These are phyloP conservation scores for Thymus quinquecostatus DNA, from an alignment of 257 asterid species.

Conservation along the genomic window DNA sequence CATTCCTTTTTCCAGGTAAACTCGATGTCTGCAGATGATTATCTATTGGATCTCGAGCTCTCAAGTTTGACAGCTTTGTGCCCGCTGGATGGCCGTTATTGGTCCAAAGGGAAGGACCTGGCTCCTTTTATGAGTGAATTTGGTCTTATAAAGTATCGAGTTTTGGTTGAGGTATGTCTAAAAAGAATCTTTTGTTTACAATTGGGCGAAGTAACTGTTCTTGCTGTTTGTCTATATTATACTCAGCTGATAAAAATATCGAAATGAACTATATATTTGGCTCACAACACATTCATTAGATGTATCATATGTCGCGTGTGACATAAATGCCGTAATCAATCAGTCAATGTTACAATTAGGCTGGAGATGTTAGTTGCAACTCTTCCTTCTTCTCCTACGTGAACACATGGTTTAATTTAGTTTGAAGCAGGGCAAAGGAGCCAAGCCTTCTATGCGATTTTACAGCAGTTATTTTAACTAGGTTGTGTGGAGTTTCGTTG, in stretches of 20 bases:
- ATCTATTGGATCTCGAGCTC: conserved; percentile 29
- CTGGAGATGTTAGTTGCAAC: not conserved
- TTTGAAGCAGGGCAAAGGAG: not conserved
- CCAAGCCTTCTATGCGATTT: not conserved
- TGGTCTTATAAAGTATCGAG: conserved; percentile 78
- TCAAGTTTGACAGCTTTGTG: conserved; percentile 39
- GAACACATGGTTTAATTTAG: not conserved
- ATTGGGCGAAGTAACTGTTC: not conserved
- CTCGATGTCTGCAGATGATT: conserved; percentile 15
- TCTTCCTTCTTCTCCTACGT: not conserved
- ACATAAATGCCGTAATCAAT: not conserved
- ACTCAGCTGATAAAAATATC: not conserved
- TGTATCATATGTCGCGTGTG: not conserved
- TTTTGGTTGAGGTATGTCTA: conserved; percentile 76
- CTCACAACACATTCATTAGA: not conserved
- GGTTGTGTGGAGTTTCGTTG: not conserved
- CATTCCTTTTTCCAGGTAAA: conserved; percentile 22
- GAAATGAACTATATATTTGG: not conserved
- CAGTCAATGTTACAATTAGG: not conserved
- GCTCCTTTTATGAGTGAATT: conserved; percentile 80
- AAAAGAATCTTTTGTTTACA: not conserved
- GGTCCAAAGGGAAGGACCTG: conserved; percentile 85
- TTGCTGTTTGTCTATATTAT: not conserved
- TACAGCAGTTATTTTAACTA: not conserved
- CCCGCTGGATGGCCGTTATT: conserved; percentile 94